A percentile compares a stretch with the other conserved stretches of the same genome.
Evolutionary conservation across 75 land plant species (phyloP).

Genomic region (Selaginella tamariscina): DNA sequence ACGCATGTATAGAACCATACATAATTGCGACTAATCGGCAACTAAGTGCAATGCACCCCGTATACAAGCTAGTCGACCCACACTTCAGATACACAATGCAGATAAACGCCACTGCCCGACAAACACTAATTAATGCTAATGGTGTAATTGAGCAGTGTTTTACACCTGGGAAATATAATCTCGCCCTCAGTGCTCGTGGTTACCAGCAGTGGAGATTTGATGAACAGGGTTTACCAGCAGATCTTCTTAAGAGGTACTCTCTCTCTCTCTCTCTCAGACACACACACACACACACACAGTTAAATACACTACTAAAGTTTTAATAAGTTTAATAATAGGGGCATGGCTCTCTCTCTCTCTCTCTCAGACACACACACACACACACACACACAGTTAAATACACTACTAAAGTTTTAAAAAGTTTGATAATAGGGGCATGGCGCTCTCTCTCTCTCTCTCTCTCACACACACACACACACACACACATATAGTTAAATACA

Average conservation of each 20-base stretch:
- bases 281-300: too few relatives aligned
- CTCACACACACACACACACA: too few relatives aligned
- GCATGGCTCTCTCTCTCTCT: too few relatives aligned
- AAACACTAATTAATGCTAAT: slow-evolving; percentile 53
- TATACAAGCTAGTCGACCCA: slow-evolving; percentile 60
- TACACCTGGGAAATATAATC: slow-evolving; percentile 51
- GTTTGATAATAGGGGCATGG: too few relatives aligned
- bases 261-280: neutral
- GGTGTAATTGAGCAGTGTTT: slow-evolving; percentile 80
- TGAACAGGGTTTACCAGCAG: slow-evolving; percentile 63
- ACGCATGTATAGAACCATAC: slow-evolving; percentile 72
- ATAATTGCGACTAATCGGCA: slow-evolving; percentile 65
- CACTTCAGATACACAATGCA: slow-evolving; percentile 81
- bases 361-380: too few relatives aligned
- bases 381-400: too few relatives aligned
- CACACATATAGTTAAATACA: too few relatives aligned
- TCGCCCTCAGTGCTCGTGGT: slow-evolving; percentile 61
- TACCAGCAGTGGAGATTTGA: slow-evolving; percentile 61
- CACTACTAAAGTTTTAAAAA: too few relatives aligned
- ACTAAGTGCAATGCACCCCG: slow-evolving; percentile 75
- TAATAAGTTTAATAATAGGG: slow-evolving; percentile 32
- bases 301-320: neutral
- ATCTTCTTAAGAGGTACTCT: slow-evolving; percentile 37
- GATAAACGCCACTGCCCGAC: slow-evolving; percentile 74
- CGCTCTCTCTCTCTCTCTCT: too few relatives aligned